A percentile compares a stretch with the other conserved stretches of the same genome.
These are phyloP conservation scores for Saccharomycopsis phalli DNA, from an alignment of 1,139 yeast species.

Conservation along the genomic window DNA sequence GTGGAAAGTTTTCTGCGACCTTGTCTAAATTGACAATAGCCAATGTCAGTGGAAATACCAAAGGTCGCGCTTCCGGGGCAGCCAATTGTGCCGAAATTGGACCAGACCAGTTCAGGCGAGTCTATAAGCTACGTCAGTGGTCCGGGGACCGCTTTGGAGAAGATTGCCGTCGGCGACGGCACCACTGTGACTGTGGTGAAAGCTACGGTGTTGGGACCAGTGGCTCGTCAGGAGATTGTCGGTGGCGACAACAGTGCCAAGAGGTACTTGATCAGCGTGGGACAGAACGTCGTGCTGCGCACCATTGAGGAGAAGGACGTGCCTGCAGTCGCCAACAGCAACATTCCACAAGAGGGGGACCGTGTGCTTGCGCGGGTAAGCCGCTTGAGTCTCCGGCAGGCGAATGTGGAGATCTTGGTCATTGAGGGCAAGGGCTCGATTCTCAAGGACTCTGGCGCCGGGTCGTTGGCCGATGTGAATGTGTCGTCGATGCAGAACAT, in stretches of 20 bases:
- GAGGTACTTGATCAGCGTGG: slow-evolving; percentile 29
- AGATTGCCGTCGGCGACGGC: slow-evolving; percentile 22
- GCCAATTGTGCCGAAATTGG: slow-evolving; percentile 39
- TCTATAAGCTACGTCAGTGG: slow-evolving; percentile 39
- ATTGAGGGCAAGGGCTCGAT: slow-evolving; percentile 58
- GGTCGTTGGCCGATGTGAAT: slow-evolving; percentile 45
- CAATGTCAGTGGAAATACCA: slow-evolving; percentile 26
- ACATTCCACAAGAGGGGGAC: slow-evolving; percentile 77
- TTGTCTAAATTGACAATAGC: too few species aligned
- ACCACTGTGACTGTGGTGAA: slow-evolving; percentile 35
- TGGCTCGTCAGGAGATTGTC: slow-evolving; percentile 28
- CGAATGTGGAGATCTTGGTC: slow-evolving; percentile 73
- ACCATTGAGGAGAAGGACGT: slow-evolving; percentile 17
- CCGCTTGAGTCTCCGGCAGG: slow-evolving; percentile 59
- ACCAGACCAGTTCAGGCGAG: slow-evolving; percentile 25
- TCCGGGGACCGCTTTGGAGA: slow-evolving; percentile 32
- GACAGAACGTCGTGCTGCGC: slow-evolving; percentile 9
- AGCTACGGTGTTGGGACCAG: slow-evolving; percentile 61
- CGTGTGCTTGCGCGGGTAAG: slow-evolving; percentile 71
- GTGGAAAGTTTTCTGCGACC: too few species aligned
- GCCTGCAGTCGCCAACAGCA: slow-evolving; percentile 22
- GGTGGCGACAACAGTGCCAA: slow-evolving; percentile 11
- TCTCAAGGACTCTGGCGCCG: slow-evolving; percentile 50
- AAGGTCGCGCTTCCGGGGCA: slow-evolving; percentile 72
- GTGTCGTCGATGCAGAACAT: slow-evolving; percentile 34